Conservation (phyloP, 225 moss, liverwort and hornwort species). For the Rhytidiadelphus loreus region DNA sequence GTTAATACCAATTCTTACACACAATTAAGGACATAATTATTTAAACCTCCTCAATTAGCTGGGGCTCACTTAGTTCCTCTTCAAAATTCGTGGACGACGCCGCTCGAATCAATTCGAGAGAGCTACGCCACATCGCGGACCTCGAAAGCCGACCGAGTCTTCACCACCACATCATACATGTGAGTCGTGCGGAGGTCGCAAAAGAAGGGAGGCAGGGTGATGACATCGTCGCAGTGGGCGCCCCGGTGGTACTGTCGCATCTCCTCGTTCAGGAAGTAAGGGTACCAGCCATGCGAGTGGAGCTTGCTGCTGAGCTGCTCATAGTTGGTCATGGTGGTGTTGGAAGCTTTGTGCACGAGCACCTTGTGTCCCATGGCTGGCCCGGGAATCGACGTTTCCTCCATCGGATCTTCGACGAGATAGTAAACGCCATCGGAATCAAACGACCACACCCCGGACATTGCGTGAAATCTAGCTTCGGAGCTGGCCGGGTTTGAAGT, state of each 20-base stretch:
- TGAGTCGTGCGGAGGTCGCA: constrained; percentile 7
- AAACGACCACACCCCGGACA: constrained; percentile 47
- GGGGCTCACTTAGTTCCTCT: too few relatives aligned
- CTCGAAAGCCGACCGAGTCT: constrained; percentile 21
- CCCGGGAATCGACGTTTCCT: too few relatives aligned
- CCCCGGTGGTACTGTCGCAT: too few relatives aligned
- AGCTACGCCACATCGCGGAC: not conserved
- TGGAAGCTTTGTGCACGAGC: too few relatives aligned
- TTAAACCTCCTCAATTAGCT: too few relatives aligned
- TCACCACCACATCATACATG: constrained; percentile 42
- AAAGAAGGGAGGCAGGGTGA: constrained; percentile 27
- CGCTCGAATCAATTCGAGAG: not conserved
- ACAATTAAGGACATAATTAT: not conserved
- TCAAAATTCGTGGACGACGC: not conserved
- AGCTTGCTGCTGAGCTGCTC: too few relatives aligned
- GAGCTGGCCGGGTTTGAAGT: not conserved
- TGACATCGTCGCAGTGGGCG: not conserved
- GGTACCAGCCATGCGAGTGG: too few relatives aligned
- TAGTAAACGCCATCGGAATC: constrained; percentile 8
- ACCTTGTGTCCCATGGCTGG: too few relatives aligned
- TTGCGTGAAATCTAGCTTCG: not conserved
- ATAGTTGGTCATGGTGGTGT: too few relatives aligned
- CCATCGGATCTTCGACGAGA: not conserved
- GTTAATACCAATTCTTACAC: too few relatives aligned
- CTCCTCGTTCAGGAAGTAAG: too few relatives aligned